These are phyloP conservation scores for Gymnopilus junonius DNA, from an alignment of 768 basidiomycete genomes.

Conservation along the genomic window DNA sequence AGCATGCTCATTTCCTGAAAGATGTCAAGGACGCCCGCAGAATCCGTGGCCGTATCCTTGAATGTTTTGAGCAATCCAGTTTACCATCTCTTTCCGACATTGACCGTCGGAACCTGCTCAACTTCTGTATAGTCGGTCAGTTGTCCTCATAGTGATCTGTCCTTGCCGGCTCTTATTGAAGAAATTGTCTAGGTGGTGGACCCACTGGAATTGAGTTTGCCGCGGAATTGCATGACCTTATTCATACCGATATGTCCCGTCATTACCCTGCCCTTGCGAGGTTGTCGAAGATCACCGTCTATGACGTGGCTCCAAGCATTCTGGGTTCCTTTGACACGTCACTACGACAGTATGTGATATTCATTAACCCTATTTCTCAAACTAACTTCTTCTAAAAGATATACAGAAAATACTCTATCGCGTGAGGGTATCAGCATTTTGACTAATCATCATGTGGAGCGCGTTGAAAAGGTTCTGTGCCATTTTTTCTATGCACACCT, in stretches of 20 bases:
- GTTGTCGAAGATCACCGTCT: constrained; percentile 74
- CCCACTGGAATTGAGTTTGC: constrained; percentile 85
- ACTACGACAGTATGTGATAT: constrained; percentile 53
- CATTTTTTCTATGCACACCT: background rate
- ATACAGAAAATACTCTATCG: constrained; percentile 70
- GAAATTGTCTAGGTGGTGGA: constrained; percentile 58
- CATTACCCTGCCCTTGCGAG: constrained; percentile 69
- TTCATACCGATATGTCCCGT: constrained; percentile 63
- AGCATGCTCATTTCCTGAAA: constrained; percentile 82
- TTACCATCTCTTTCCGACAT: constrained; percentile 78
- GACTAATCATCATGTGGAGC: constrained; percentile 75
- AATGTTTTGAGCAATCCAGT: constrained; percentile 87
- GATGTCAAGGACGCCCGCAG: constrained; percentile 75
- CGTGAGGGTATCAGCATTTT: constrained; percentile 76
- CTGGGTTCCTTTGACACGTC: constrained; percentile 75
- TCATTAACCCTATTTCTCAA: background rate
- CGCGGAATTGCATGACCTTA: constrained; percentile 80
- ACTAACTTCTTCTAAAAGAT: constrained; percentile 40
- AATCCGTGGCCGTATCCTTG: constrained; percentile 75
- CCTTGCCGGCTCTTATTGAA: background rate
- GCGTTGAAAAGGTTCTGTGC: constrained; percentile 53
- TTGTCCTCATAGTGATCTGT: background rate
- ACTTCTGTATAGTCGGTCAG: constrained; percentile 87
- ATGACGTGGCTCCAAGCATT: constrained; percentile 82
- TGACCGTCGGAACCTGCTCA: constrained; percentile 75